Conservation (phyloP, 1,284 basidiomycete genomes). For the Stygiomarasmius scandens region DNA sequence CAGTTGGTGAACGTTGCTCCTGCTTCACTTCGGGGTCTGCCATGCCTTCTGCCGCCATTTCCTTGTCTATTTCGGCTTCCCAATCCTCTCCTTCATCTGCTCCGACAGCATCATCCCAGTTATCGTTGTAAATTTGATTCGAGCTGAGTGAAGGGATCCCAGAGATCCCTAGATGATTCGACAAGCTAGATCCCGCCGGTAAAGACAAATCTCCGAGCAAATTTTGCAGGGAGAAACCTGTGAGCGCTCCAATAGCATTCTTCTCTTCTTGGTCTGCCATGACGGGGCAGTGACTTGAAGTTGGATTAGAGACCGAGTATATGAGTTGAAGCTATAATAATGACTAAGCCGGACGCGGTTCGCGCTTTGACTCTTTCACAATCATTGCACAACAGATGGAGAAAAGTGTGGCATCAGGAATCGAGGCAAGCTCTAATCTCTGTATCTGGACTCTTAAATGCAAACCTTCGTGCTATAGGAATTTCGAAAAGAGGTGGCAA, state of each 20-base stretch:
- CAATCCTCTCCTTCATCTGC: conserved; percentile 80
- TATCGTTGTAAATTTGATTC: conserved; percentile 72
- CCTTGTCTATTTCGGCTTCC: conserved; percentile 83
- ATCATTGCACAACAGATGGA: conserved; percentile 9
- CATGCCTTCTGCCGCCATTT: conserved; percentile 70
- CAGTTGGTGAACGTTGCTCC: conserved; percentile 57
- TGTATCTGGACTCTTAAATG: not conserved
- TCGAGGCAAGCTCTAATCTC: conserved; percentile 38
- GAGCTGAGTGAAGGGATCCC: conserved; percentile 61
- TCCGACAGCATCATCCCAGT: conserved; percentile 71
- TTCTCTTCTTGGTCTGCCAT: conserved; percentile 62
- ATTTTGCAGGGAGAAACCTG: conserved; percentile 73
- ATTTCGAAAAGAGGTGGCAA: conserved; percentile 50
- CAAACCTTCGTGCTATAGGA: conserved; percentile 40
- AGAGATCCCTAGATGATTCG: conserved; percentile 72
- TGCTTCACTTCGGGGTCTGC: conserved; percentile 55
- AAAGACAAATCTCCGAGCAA: conserved; percentile 69
- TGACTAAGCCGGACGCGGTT: conserved; percentile 18
- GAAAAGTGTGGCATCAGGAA: conserved; percentile 3
- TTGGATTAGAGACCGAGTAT: not conserved
- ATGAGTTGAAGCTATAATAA: not conserved
- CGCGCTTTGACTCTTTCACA: not conserved
- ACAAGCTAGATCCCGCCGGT: conserved; percentile 58
- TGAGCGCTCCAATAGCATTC: conserved; percentile 71
- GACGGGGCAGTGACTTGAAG: not conserved